Evolutionary conservation across 345 rosid species (phyloP).

Genomic region (Barbarea vulgaris): DNA sequence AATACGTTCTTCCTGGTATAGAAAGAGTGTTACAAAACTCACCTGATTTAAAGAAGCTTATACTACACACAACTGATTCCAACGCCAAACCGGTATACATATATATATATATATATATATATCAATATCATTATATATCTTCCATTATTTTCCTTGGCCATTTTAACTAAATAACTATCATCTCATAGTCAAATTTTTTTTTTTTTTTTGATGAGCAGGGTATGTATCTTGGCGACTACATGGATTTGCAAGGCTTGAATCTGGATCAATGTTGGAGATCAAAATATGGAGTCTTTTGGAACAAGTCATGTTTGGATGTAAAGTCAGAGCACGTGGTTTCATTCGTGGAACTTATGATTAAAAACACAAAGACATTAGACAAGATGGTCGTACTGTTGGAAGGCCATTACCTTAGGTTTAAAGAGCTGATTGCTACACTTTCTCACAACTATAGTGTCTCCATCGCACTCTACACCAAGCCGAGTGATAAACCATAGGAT

Average conservation of each 20-base stretch:
- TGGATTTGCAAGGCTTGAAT: not conserved
- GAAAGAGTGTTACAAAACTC: conserved; percentile 28
- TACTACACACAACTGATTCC: not conserved
- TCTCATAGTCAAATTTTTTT: no score
- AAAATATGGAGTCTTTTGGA: conserved; percentile 1
- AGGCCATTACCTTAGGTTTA: not conserved
- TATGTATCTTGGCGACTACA: not conserved
- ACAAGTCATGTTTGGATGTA: not conserved
- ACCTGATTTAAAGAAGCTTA: conserved; percentile 31
- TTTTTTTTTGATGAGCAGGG: not conserved
- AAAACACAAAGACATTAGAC: not conserved
- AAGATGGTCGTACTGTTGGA: conserved; percentile 8
- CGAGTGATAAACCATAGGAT: no score
- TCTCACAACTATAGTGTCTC: not conserved
- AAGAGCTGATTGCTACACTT: not conserved
- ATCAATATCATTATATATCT: no score
- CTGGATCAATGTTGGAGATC: conserved; percentile 1
- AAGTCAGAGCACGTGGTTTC: not conserved
- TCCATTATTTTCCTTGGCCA: not conserved
- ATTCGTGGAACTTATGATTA: not conserved
- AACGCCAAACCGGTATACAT: not conserved
- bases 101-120: no score
- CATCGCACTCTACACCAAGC: not conserved
- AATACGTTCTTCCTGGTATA: conserved; percentile 25
- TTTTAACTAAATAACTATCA: no score